These are phyloP conservation scores for Crataegus laevigata DNA, from an alignment of 306 rosid genomes.

Conservation along the genomic window DNA sequence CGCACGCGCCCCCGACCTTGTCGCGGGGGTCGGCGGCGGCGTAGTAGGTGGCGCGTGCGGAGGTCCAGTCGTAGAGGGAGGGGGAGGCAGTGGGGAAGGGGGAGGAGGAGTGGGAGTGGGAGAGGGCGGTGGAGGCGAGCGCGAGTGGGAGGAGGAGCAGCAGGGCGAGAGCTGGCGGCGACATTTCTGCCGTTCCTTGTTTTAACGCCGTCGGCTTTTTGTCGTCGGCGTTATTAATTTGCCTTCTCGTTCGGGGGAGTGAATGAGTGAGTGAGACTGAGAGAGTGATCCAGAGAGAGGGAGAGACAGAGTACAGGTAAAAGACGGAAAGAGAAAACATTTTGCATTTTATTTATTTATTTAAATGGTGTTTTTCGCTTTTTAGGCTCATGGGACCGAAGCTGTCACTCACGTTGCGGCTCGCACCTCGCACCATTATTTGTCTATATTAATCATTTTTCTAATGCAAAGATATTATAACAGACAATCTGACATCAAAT, in stretches of 20 bases:
- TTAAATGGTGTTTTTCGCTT: background rate
- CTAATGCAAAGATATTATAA: too few relatives aligned
- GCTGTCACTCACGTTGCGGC: background rate
- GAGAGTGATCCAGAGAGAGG: background rate
- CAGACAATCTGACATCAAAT: too few relatives aligned
- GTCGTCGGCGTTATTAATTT: background rate
- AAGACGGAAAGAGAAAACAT: background rate
- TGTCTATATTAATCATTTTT: too few relatives aligned
- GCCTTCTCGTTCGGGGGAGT: background rate
- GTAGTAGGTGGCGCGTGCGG: slow-evolving; percentile 91
- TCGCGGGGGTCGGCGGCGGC: slow-evolving; percentile 84
- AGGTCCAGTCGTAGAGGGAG: slow-evolving; percentile 56
- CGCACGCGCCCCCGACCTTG: slow-evolving; percentile 86
- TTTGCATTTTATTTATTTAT: too few relatives aligned
- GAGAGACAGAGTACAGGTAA: background rate
- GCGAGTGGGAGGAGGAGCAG: slow-evolving; percentile 19
- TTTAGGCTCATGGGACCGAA: background rate
- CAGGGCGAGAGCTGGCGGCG: slow-evolving; percentile 20
- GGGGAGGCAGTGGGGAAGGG: slow-evolving; percentile 26
- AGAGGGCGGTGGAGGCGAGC: slow-evolving; percentile 25
- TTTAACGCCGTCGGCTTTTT: background rate
- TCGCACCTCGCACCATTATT: too few relatives aligned
- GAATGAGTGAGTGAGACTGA: background rate
- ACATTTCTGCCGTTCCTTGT: slow-evolving; percentile 21
- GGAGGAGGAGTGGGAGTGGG: slow-evolving; percentile 39